Evolutionary conservation across 257 asterid genomes (phyloP).

Genomic region (Jacaranda copaia): DNA sequence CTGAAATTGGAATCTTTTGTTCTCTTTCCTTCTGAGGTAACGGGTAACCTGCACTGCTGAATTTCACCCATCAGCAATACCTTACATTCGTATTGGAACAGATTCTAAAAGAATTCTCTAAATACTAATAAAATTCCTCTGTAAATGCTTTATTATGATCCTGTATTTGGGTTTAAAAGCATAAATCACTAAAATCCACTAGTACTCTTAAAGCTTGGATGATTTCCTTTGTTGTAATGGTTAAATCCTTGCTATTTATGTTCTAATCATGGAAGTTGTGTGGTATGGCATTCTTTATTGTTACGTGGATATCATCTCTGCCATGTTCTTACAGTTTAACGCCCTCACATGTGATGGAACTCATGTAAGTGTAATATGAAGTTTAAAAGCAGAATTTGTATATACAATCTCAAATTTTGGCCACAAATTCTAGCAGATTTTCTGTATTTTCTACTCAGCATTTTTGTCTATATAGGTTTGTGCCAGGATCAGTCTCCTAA

Average conservation of each 20-base stretch:
- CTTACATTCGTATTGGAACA: not conserved
- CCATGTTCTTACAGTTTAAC: conserved; percentile 12
- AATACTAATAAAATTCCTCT: not conserved
- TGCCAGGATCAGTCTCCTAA: conserved; percentile 29
- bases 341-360: conserved; percentile 7
- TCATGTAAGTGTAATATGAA: conserved; percentile 20
- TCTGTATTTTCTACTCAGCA: conserved; percentile 21
- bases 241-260: conserved; percentile 16
- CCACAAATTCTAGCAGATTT: conserved; percentile 14
- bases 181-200: not conserved
- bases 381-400: conserved; percentile 1
- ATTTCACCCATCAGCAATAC: too few relatives aligned
- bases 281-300: not conserved
- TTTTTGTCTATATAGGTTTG: conserved; percentile 25
- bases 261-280: not conserved
- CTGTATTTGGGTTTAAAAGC: not conserved
- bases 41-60: too few relatives aligned
- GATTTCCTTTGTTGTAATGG: not conserved
- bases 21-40: not conserved
- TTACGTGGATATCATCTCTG: not conserved
- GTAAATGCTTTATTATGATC: conserved; percentile 10
- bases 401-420: conserved; percentile 20
- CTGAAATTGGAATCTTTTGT: too few relatives aligned
- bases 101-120: not conserved
- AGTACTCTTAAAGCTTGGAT: not conserved